Base-by-base conservation (phyloP, 495 filamentous ascomycete species). In the Hypoxylon trugodes region DNA sequence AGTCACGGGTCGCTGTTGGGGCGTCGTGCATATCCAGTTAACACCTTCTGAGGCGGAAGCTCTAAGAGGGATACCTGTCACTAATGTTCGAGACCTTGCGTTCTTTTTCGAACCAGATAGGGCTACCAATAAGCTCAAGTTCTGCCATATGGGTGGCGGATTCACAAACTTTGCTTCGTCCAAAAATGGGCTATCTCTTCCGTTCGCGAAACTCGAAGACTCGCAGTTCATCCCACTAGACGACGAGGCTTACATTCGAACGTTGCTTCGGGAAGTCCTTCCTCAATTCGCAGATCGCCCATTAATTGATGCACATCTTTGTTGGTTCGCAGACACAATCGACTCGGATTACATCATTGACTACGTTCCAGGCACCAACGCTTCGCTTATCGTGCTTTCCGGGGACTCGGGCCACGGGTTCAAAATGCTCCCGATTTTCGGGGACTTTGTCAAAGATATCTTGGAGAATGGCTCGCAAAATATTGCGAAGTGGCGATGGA, bases 51-150 rank as follows among this genome's bases (percentile, higher is more conserved):
- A 85, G 68, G 77, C 77, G 2, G 73, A 73, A 1, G 50, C 61
- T 5, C 71, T 84, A 15, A 76, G 77, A 13, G 77, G 79, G 22
- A 81, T 83, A 30, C 82, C 83, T 1, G 77, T 82, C 2, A 79
- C 75, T 6, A 79, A 84, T 40, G 76, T 73, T 19, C 79, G 82
- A 12, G 82, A 84, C 66, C 61, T 85, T 28, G 82, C 79, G 1
- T 84, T 85, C 70, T 81, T 82, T 59, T 86, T 86, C 45, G 82
- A 84, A 53, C 82, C 82, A 0, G 81, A 83, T 59, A 77, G 77
- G 1, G 75, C 77, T 65, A 82, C 80, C 0, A 76, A 79, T 26
- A 59, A 82, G 32, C 47, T 84, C 45, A 86, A 84, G 75, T 61
- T 86, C n/a, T 82, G 80, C 43, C 78, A 81, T 6, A 78, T 82